Evolutionary conservation across 345 rosid genomes (phyloP).

Genomic region (Hevea brasiliensis): DNA sequence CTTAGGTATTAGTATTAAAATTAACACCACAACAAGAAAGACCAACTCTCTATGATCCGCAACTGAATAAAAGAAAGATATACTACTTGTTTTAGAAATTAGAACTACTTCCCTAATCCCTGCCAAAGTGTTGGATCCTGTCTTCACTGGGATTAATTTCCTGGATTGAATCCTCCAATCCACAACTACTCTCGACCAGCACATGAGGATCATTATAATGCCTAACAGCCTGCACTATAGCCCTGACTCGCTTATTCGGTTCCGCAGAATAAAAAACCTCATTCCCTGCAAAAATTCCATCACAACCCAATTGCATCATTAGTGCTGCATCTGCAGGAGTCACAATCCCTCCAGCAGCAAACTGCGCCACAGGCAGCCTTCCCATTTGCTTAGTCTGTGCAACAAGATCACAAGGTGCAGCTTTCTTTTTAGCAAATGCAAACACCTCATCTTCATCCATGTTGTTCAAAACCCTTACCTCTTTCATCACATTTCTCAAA

Average conservation of each 20-base stretch:
- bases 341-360: conserved; percentile 43
- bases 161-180: conserved; percentile 22
- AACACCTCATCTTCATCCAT: conserved; percentile 54
- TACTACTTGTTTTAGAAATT: not conserved
- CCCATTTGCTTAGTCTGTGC: conserved; percentile 42
- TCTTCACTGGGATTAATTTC: conserved; percentile 38
- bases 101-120: conserved; percentile 9
- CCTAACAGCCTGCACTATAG: conserved; percentile 41
- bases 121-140: conserved; percentile 41
- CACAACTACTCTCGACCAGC: conserved; percentile 32
- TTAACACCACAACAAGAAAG: not conserved
- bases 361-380: conserved; percentile 34
- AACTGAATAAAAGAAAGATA: conserved; percentile 10
- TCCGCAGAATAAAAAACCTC: conserved; percentile 30
- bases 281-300: conserved; percentile 38
- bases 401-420: conserved; percentile 37
- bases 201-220: conserved; percentile 33
- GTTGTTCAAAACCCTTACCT: conserved; percentile 40
- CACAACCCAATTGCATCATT: conserved; percentile 47
- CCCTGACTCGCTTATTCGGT: conserved; percentile 31
- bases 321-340: conserved; percentile 46
- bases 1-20: not conserved
- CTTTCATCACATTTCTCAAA: conserved; percentile 51
- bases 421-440: conserved; percentile 28
- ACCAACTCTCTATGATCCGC: not conserved